Percentiles rank a stretch among this genome's conserved stretches.
Evolutionary conservation across 371 early-diverging fungal species (phyloP).

Genomic region (Syncephalastrum monosporum): DNA sequence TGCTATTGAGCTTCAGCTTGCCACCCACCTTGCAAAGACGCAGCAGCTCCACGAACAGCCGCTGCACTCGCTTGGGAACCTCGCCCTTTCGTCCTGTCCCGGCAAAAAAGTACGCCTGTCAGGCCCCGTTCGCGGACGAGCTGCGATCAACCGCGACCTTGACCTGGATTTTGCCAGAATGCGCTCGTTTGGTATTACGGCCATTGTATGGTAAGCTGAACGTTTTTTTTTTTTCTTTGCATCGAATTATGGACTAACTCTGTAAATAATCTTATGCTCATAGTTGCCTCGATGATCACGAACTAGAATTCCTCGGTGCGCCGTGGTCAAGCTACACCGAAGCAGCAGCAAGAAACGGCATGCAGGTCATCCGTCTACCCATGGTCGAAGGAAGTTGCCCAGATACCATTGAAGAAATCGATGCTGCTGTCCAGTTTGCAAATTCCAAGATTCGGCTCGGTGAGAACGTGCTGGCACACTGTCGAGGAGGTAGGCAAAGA

Average conservation of each 20-base stretch:
- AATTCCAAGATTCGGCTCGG: conserved; percentile 52
- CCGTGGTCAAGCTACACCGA: conserved; percentile 63
- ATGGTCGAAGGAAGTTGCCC: conserved; percentile 80
- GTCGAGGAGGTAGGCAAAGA: conserved; percentile 66
- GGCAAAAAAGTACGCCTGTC: conserved; percentile 81
- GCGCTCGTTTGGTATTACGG: conserved; percentile 56
- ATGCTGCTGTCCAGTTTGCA: conserved; percentile 51
- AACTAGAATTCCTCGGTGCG: conserved; percentile 70
- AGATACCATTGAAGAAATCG: conserved; percentile 59
- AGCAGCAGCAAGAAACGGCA: conserved; percentile 53
- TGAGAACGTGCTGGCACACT: conserved; percentile 69
- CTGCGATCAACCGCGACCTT: conserved; percentile 72
- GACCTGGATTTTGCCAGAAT: conserved; percentile 71
- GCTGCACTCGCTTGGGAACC: conserved; percentile 47
- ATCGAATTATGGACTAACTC: not conserved
- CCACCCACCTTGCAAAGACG: conserved; percentile 8
- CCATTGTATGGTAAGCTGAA: conserved; percentile 66
- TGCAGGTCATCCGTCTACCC: conserved; percentile 62
- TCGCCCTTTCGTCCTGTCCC: conserved; percentile 78
- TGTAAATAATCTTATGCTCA: conserved; percentile 2
- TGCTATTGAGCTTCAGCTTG: conserved; percentile 14
- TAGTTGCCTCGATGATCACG: conserved; percentile 74
- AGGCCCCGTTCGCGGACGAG: conserved; percentile 76
- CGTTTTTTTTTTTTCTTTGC: not conserved
- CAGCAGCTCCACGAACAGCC: conserved; percentile 9